Percentiles rank a stretch among this genome's conserved stretches.
These are phyloP conservation scores for Hypoxylon sp. DNA, from an alignment of 2,329 filamentous ascomycete species.

Conservation along the genomic window DNA sequence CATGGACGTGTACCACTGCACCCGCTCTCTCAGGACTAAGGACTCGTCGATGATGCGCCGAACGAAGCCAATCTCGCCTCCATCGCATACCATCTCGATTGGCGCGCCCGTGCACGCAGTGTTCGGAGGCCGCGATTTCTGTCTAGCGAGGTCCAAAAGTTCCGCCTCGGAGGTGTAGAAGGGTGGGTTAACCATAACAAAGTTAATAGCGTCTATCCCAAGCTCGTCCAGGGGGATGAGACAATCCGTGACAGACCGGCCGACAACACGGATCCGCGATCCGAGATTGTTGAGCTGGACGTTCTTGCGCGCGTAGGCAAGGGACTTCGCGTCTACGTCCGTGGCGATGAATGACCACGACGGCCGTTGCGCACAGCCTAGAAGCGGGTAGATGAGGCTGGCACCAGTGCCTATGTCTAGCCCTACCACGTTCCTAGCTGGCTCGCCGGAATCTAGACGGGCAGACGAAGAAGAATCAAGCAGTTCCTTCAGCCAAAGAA, in stretches of 20 bases:
- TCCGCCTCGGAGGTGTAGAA: constrained; percentile 87
- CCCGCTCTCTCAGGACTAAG: constrained; percentile 67
- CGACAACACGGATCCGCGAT: constrained; percentile 74
- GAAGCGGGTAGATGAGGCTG: constrained; percentile 89
- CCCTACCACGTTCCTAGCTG: constrained; percentile 71
- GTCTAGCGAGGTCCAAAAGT: constrained; percentile 73
- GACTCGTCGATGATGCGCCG: constrained; percentile 79
- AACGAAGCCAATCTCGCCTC: constrained; percentile 84
- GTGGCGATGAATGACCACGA: constrained; percentile 81
- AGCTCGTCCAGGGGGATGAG: constrained; percentile 76
- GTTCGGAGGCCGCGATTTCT: constrained; percentile 77
- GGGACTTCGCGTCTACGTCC: constrained; percentile 82
- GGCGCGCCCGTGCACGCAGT: constrained; percentile 83
- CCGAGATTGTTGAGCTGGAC: constrained; percentile 75
- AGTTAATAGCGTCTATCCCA: constrained; percentile 72
- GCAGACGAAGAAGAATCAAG: constrained; percentile 77
- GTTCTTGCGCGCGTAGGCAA: constrained; percentile 77
- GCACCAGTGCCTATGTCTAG: constrained; percentile 93
- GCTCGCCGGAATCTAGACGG: constrained; percentile 58
- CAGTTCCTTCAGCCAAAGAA: constrained; percentile 88
- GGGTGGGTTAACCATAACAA: constrained; percentile 94
- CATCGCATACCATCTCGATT: constrained; percentile 86
- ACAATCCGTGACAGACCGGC: constrained; percentile 64
- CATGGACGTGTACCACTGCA: constrained; percentile 94
- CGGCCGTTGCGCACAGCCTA: constrained; percentile 78